These are phyloP conservation scores for Penicillium capsulatum DNA, from an alignment of 2,329 filamentous ascomycete species.

Conservation along the genomic window DNA sequence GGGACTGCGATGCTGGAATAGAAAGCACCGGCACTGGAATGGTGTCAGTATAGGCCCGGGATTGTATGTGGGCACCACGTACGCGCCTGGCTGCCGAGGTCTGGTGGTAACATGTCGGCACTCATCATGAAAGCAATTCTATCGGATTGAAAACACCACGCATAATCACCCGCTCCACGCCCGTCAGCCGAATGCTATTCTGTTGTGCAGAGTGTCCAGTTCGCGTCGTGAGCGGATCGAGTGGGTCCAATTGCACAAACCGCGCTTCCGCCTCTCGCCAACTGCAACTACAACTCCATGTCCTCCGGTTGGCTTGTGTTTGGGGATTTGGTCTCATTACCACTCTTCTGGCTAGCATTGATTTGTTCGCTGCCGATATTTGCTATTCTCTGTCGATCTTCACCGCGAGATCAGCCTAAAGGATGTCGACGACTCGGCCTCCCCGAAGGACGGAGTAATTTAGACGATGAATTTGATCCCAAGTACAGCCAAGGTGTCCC, in stretches of 20 bases:
- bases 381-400: not conserved
- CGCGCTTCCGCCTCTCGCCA: not conserved
- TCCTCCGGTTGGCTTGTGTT: not conserved
- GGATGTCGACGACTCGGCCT: conserved; percentile 54
- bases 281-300: not conserved
- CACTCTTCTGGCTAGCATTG: not conserved
- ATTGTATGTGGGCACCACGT: conserved; percentile 9
- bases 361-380: not conserved
- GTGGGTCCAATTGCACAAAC: conserved; percentile 5
- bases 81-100: conserved; percentile 22
- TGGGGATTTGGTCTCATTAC: not conserved
- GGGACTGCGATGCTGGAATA: conserved; percentile 36
- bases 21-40: conserved; percentile 30
- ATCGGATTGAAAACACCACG: too few relatives aligned
- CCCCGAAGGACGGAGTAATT: conserved; percentile 45
- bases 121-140: too few relatives aligned
- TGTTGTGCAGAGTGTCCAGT: conserved; percentile 18
- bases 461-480: conserved; percentile 54
- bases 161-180: too few relatives aligned
- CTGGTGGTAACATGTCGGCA: too few relatives aligned
- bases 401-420: conserved; percentile 26
- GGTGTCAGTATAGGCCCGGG: conserved; percentile 2
- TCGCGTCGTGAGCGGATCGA: conserved; percentile 1
- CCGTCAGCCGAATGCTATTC: too few relatives aligned
- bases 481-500: conserved; percentile 44